Evolutionary conservation across 2,329 filamentous ascomycete species (phyloP), one percentile per base, ranked within the genome.

Genomic region (Penicillium vulpinum): DNA sequence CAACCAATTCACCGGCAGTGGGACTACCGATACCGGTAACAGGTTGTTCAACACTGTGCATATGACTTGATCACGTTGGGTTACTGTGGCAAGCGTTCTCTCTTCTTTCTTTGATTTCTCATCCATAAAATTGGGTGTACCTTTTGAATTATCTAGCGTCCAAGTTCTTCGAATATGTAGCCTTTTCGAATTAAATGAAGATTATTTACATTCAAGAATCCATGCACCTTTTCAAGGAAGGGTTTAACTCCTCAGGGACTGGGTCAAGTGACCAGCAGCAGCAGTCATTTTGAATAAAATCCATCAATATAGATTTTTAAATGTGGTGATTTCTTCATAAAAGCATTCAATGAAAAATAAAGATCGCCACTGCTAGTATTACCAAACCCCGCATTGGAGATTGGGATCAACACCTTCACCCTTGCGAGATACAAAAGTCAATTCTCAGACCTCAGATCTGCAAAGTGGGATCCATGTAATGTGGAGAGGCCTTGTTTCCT

Each of bases 1-100:
- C 0, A 88, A 84, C 49, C 81, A 81, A 62, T 87, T 78, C 67
- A 82, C 72, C 0, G 84, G 84, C 0, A 76, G 58, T 1, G 79
- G 80, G 0, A 66, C 45, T 0, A 86, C 81, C 0, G 84, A 88
- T 64, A 88, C 84, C 0, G 84, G 83, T 0, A 26, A 53, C 29
- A 45, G 50, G 21, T 35, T 53, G n/a, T 53, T 53, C 31, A 46
- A 39, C 31, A 38, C 50, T 9, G n/a, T 44, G 40, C 11, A 38
- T 22, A 26, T 48, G 33, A 6, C 18, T 24, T 53, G 31, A 52
- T 45, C 3, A 18, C 26, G 10, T 13, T 43, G 41, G 21, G 13
- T 0, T 18, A 44, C n/a, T n/a, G n/a, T n/a, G 2, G 10, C 9
- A 18, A 11, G 16, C 8, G n/a, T 5, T 44, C 3, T 29, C 3